A percentile compares a stretch with the other conserved stretches of the same genome.
phyloP scores from a whole-genome alignment of 225 moss, liverwort and hornwort species.

The Rhytidiadelphus loreus region DNA sequence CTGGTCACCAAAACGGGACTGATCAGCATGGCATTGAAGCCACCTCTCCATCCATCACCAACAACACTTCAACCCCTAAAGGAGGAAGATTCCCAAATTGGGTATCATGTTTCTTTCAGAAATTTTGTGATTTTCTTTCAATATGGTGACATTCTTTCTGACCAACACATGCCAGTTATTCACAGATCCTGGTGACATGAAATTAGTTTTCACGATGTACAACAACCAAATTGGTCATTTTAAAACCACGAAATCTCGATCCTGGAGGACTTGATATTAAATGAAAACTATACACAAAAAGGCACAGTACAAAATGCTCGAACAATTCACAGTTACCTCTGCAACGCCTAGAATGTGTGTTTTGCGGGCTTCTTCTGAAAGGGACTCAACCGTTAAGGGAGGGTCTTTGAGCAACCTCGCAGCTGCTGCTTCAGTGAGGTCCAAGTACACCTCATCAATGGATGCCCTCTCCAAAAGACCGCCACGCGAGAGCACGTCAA shows the following conservation, averaged over 20 bases:
- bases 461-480: slow-evolving; percentile 88
- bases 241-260: neutral
- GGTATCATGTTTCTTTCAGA: neutral
- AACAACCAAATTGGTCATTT: neutral
- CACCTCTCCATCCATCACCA: neutral
- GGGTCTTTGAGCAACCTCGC: slow-evolving; percentile 38
- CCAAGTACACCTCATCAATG: slow-evolving; percentile 91
- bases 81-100: neutral
- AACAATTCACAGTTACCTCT: slow-evolving; percentile 25
- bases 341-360: slow-evolving; percentile 57
- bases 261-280: neutral
- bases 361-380: slow-evolving; percentile 48
- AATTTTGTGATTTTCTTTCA: neutral
- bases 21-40: neutral
- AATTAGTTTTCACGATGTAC: no score
- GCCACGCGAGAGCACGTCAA: slow-evolving; percentile 27
- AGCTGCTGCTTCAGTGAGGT: slow-evolving; percentile 72
- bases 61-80: neutral
- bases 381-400: slow-evolving; percentile 19
- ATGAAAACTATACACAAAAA: neutral
- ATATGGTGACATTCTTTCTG: neutral
- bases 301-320: neutral
- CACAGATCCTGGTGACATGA: neutral
- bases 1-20: slow-evolving; percentile 2
- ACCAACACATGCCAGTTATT: neutral